Base-by-base conservation (phyloP, 202 grass and related monocot species). In the Setaria viridis region DNA sequence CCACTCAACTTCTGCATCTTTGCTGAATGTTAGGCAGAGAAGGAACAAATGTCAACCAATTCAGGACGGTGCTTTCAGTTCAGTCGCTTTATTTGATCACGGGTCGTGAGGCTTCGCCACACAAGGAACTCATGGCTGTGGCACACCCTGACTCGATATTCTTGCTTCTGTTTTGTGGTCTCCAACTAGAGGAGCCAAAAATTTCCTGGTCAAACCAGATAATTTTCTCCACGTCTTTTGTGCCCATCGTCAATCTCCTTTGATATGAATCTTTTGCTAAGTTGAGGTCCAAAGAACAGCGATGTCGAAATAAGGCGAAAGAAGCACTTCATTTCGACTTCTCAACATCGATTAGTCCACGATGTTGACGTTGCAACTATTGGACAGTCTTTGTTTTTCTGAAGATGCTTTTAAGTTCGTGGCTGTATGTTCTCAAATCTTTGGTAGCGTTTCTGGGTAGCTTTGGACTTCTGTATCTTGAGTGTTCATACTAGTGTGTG, bases 21-120 rank as follows among this genome's bases (percentile, higher is more conserved):
- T 78, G 30, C 54, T 71, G 54, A 62, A 79, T 79, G 3, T 51
- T 71, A 12, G 30, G 75, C 19, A 79, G 53, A 85, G 66, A 57
- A 79, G 66, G 2, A 79, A 6, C 51, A 86, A 72, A 86, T 68
- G 43, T 82, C 64, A 63, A 56, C 66, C 20, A 71, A 51, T 42
- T 1, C 29, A 34, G 21, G 37, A 32, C 47, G 50, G 41, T 35
- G 84, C 43, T 62, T 50, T 71, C 30, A 50, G 29, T 37, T 48
- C 48, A 34, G 62, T 68, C 41, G 62, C 78, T 82, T 58, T 50
- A 30, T 68, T 75, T 81, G 49, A 25, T 20, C 4, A 35, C 14
- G 66, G 67, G 78, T 41, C 67, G 62, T 29, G 20, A 19, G 21
- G 20, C 42, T 21, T 46, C 7, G 11, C 11, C 50, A 69, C 60